A percentile compares a stretch with the other conserved stretches of the same genome.
Evolutionary conservation across 768 basidiomycete species (phyloP).

Genomic region (Phylloporus scabripes): DNA sequence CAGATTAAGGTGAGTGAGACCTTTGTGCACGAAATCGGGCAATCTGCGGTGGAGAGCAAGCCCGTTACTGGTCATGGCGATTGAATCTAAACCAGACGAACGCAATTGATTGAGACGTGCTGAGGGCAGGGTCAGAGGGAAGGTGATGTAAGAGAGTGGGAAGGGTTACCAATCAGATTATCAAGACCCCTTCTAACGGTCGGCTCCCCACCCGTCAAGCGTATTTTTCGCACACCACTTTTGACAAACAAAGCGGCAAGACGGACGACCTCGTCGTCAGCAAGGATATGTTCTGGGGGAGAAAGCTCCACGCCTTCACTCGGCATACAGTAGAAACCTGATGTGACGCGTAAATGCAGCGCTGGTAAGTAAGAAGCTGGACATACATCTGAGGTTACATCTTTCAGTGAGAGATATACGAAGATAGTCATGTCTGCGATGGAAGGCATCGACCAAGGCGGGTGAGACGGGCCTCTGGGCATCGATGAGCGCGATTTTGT

Average conservation of each 20-base stretch:
- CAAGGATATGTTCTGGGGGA: conserved; percentile 61
- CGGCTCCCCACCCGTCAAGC: conserved; percentile 86
- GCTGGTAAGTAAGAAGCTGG: neutral
- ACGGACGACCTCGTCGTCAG: conserved; percentile 69
- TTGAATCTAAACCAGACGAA: conserved; percentile 56
- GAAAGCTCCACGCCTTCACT: conserved; percentile 71
- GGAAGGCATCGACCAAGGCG: conserved; percentile 59
- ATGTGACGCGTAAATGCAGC: neutral
- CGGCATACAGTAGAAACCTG: conserved; percentile 93
- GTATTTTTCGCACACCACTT: conserved; percentile 81
- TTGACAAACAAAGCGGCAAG: conserved; percentile 73
- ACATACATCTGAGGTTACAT: conserved; percentile 80
- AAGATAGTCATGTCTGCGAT: conserved; percentile 76
- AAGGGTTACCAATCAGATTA: conserved; percentile 58
- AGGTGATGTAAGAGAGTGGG: neutral
- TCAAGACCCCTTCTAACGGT: conserved; percentile 72
- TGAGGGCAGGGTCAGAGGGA: conserved; percentile 25
- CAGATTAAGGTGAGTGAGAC: conserved; percentile 71
- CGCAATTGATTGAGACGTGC: conserved; percentile 61
- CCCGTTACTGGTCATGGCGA: conserved; percentile 86
- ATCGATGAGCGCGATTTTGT: conserved; percentile 53
- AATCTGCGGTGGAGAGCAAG: conserved; percentile 69
- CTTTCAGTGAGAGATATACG: conserved; percentile 82
- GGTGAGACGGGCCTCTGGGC: conserved; percentile 42
- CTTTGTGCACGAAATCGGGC: conserved; percentile 59